A percentile compares a stretch with the other conserved stretches of the same genome.
Evolutionary conservation across 805 yeast species (phyloP).

Genomic region (Ogataea nitratoaversa): DNA sequence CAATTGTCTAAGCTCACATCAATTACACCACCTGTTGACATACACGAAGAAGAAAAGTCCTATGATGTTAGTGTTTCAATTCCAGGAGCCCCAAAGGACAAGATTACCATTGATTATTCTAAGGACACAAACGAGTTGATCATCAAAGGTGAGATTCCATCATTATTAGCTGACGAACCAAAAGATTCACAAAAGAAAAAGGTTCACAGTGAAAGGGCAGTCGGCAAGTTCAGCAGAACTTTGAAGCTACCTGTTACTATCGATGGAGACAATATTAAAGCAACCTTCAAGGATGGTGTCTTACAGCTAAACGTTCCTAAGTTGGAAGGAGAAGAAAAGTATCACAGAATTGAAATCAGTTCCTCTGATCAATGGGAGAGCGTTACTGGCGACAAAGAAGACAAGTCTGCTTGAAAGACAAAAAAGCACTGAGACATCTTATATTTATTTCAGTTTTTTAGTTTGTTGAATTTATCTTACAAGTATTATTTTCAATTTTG

Average conservation of each 20-base stretch:
- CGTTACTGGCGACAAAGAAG: neutral
- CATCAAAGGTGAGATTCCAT: constrained; percentile 41
- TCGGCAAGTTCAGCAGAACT: constrained; percentile 36
- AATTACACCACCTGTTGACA: constrained; percentile 41
- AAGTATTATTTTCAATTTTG: too few species aligned
- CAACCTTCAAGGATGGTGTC: constrained; percentile 43
- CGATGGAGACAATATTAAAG: constrained; percentile 42
- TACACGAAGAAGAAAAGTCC: constrained; percentile 38
- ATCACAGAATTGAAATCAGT: constrained; percentile 21
- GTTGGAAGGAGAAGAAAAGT: constrained; percentile 16
- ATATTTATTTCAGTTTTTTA: too few species aligned
- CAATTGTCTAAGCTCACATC: neutral
- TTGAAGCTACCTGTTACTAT: constrained; percentile 38
- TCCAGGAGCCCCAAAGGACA: constrained; percentile 45
- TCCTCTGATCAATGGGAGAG: constrained; percentile 11
- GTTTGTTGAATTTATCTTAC: too few species aligned
- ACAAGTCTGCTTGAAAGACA: neutral
- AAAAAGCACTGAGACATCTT: neutral
- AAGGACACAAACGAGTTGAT: constrained; percentile 39
- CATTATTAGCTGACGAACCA: constrained; percentile 3
- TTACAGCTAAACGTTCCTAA: constrained; percentile 41
- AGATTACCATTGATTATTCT: constrained; percentile 43
- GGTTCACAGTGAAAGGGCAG: constrained; percentile 19
- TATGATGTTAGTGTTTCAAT: constrained; percentile 41
- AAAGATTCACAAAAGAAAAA: constrained; percentile 8